A percentile compares a stretch with the other conserved stretches of the same genome.
Evolutionary conservation across 2,329 filamentous ascomycete genomes (phyloP).

Genomic region (Penicillium olsonii): DNA sequence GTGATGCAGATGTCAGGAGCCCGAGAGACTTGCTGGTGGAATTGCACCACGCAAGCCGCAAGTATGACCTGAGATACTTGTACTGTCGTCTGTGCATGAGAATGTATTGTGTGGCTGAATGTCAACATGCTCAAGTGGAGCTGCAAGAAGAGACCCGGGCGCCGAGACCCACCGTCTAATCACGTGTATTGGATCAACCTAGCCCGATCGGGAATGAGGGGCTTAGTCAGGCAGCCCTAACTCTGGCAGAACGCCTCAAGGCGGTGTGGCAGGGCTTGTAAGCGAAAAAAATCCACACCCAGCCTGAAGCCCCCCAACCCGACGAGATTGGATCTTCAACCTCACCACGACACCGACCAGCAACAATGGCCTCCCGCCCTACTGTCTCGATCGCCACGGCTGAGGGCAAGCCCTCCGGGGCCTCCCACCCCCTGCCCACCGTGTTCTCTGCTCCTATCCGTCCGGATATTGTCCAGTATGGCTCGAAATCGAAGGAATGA

Average conservation of each 20-base stretch:
- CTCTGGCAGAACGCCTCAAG: too few relatives aligned
- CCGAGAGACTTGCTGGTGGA: too few relatives aligned
- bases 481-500: slow-evolving; percentile 17
- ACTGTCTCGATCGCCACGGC: slow-evolving; percentile 96
- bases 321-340: slow-evolving; percentile 39
- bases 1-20: too few relatives aligned
- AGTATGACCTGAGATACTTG: too few relatives aligned
- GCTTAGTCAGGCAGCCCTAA: slow-evolving; percentile 27
- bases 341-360: slow-evolving; percentile 43
- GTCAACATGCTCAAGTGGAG: too few relatives aligned
- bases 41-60: too few relatives aligned
- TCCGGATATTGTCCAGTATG: slow-evolving; percentile 96
- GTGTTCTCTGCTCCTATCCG: slow-evolving; percentile 98
- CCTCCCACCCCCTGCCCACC: slow-evolving; percentile 88
- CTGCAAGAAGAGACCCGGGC: too few relatives aligned
- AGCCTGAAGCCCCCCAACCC: slow-evolving; percentile 26
- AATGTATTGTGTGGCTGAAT: too few relatives aligned
- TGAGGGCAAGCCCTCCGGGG: slow-evolving; percentile 88
- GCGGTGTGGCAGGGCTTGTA: slow-evolving; percentile 16
- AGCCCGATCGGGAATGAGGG: slow-evolving; percentile 21
- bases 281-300: slow-evolving; percentile 48
- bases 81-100: too few relatives aligned
- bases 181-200: too few relatives aligned
- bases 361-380: slow-evolving; percentile 89
- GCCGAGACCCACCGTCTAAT: too few relatives aligned